Evolutionary conservation across 2,329 filamentous ascomycete genomes (phyloP), one percentile per base, ranked within the genome.

Genomic region (Thielaviopsis punctulata): DNA sequence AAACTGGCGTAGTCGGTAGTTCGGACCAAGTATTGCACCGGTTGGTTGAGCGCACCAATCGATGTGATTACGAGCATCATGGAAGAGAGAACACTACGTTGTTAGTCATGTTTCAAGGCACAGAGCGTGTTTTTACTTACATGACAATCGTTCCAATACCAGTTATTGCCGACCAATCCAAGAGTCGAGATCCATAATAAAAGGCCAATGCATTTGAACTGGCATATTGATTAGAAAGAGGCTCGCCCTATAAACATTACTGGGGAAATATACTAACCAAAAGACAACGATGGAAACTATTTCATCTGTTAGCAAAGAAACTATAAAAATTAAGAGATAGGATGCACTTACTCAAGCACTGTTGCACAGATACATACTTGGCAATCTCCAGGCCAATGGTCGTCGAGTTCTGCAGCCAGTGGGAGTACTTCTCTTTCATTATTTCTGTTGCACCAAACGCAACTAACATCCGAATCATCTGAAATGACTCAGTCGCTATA

Each of bases 381-480:
- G 58, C 56, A 43, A 60, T 58, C 10, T 56, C 53, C 7, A 59
- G 45, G 3, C 62, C 66, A 19, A 60, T 59, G 24, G 59, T 60
- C 7, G 62, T 59, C 1, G 69, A 62, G 51, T 69, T 62, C 1
- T 63, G 59, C 1, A 69, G 63, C 56, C 65, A 66, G 4, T 52
- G 23, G 0, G 56, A 57, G 52, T 72, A 70, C 48, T 65, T 68
- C 2, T 53, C 57, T 0, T 59, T 58, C 45, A 70, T 59, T 4
- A 62, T 59, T 1, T 57, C 56, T 56, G 72, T 63, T 0, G 69
- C 69, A 4, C 68, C 67, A 9, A 68, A 65, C 0, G 69, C 66
- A 3, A 68, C 61, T 1, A 72, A 64, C n/a, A 69, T 69, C 9
- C 69, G 64, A 22, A 71, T 66, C 0, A 68, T 65, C 1, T 59